phyloP scores from a whole-genome alignment of 164 flowering plant genomes.

The Stephania japonica region DNA sequence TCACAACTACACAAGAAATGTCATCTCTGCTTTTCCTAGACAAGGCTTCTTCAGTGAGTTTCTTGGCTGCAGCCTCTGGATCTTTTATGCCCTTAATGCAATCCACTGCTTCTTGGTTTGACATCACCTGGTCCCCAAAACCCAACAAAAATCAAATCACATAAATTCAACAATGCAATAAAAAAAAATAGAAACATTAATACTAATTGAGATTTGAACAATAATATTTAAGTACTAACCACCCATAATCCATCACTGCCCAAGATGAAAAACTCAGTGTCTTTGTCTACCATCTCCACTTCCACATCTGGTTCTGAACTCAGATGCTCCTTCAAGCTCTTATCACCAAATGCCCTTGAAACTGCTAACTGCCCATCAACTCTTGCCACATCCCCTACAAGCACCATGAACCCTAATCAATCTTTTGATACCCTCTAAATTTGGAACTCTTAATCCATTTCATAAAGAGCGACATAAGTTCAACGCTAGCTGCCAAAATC shows the following conservation, averaged over 20 bases:
- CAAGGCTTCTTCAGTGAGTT: conserved; percentile 58
- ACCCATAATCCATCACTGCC: conserved; percentile 98
- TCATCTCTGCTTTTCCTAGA: conserved; percentile 66
- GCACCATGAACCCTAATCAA: background rate
- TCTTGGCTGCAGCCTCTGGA: conserved; percentile 61
- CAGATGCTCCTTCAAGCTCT: conserved; percentile 70
- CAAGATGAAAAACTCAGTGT: conserved; percentile 61
- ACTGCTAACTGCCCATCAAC: conserved; percentile 94
- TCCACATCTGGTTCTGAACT: conserved; percentile 83
- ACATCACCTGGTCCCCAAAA: conserved; percentile 51
- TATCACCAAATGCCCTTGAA: conserved; percentile 87
- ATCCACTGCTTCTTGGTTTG: conserved; percentile 80
- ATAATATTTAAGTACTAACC: conserved; percentile 41
- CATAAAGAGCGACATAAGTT: no score
- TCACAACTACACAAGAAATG: conserved; percentile 68
- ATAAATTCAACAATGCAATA: background rate
- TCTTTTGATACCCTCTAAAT: no score
- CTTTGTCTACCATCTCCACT: conserved; percentile 47
- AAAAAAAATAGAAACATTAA: background rate
- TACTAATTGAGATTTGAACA: background rate
- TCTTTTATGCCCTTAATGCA: conserved; percentile 47
- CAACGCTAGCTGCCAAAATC: no score
- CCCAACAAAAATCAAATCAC: background rate
- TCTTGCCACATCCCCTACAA: conserved; percentile 73
- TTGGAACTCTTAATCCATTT: no score